Base-by-base conservation (phyloP, 768 basidiomycete species). In the Termitomyces sp. region DNA sequence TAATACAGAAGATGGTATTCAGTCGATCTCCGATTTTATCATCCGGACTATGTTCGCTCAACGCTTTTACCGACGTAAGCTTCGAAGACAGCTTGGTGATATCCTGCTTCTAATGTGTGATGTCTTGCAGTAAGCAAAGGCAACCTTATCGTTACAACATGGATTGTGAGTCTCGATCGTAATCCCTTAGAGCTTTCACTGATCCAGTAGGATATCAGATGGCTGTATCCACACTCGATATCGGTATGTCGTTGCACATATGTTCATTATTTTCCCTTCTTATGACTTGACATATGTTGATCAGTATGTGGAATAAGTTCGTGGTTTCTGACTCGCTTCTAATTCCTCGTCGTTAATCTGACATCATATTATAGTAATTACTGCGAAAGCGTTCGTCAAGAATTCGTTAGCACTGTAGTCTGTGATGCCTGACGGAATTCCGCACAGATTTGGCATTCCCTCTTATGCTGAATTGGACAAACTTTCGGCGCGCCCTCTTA, bases 21-120 rank as follows among this genome's bases (percentile, higher is more conserved):
- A 85, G 84, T 73, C 77, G 0, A 51, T 81, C 40, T 77, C 78
- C 13, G 76, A 84, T 62, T 82, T 80, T 60, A 69, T 81, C 43
- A 77, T 85, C 39, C 78, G 68, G 37, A 79, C 76, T 34, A 73
- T 84, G 72, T 86, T 83, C 61, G 76, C 80, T 26, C 70, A 67
- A 51, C 75, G 83, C 5, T 72, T 85, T 22, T 85, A 76, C 69
- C 72, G 71, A 58, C 62, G 85, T 85, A 67, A 64, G 81, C 71
- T 51, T 18, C 40, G 0, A 5, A 20, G 10, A 10, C 18, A 12
- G 27, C 27, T 22, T 46, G n/a, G 22, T 50, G 26, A 12, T 42
- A 34, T 13, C 16, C 16, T 26, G 18, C 32, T 44, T 55, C 30
- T 40, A 4, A 57, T 18, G 3, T 46, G 6, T 16, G 10, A 34